Evolutionary conservation across 192 early-diverging fungal species (phyloP), one percentile per base, ranked within the genome.

Genomic region (Podila epigama): DNA sequence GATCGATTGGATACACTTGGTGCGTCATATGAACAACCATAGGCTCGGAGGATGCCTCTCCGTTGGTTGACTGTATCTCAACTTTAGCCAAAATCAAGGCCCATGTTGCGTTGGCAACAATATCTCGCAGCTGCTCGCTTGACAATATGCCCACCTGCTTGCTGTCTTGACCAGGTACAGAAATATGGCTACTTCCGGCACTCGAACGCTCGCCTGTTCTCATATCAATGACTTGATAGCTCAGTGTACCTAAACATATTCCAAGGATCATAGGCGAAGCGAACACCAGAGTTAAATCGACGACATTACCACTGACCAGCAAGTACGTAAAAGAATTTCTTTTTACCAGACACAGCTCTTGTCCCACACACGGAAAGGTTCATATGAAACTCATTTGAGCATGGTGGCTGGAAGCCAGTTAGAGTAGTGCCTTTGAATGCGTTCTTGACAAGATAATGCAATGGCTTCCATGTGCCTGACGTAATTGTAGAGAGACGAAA

Each of bases 391-490:
- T 27, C 28, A 5, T 20, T 36, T 5, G 20, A 34, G 18, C 39
- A 40, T 32, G 25, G 29, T 12, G 53, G 36, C 20, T 75, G 65
- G 22, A 51, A 75, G 5, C 72, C 72, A 6, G 65, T 67, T 4
- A 75, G 59, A 1, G 68, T 35, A 2, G 58, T 41, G 16, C 68
- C 65, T 1, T 44, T 54, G 33, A 75, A 75, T 28, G 72, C 58
- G 16, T 63, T 50, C 44, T 63, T 62, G 18, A 68, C 63, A 41
- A 39, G 68, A 25, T 75, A 63, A 39, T 68, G 72, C 1, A 75
- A 60, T 5, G 72, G 72, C 33, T 75, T 75, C 72, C 72, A 75
- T 9, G 36, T 59, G 28, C 72, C 70, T 75, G 63, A 29, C 29
- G 11, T 16, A 42, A 32, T 5, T 11, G 5, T 25, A 58, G 16